A percentile compares a stretch with the other conserved stretches of the same genome.
These are phyloP conservation scores for Plectosphaerella cucumerina DNA, from an alignment of 2,329 filamentous ascomycete genomes.

Conservation along the genomic window DNA sequence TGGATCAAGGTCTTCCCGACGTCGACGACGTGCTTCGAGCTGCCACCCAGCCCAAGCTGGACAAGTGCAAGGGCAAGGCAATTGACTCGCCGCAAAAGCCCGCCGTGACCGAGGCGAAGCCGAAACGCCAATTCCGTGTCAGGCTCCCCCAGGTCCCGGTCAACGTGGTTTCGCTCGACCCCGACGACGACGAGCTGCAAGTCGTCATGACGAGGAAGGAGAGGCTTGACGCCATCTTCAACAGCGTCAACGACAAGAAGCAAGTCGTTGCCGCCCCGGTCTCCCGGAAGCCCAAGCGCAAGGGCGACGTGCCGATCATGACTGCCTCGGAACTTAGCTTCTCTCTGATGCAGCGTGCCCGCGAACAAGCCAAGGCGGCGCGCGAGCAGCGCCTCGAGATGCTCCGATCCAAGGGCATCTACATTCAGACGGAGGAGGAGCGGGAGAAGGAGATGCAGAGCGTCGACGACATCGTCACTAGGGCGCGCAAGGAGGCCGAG, in stretches of 20 bases:
- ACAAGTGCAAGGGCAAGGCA: constrained; percentile 53
- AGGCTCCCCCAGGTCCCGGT: constrained; percentile 37
- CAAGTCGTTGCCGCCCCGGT: constrained; percentile 63
- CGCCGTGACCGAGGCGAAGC: constrained; percentile 19
- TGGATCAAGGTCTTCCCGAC: constrained; percentile 30
- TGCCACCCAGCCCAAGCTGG: constrained; percentile 24
- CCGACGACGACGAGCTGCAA: constrained; percentile 63
- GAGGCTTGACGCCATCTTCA: constrained; percentile 62
- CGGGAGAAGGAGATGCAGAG: constrained; percentile 76
- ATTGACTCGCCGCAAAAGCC: constrained; percentile 2
- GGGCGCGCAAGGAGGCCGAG: constrained; percentile 74
- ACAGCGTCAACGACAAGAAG: constrained; percentile 60
- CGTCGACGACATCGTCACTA: constrained; percentile 84
- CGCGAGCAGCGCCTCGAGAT: constrained; percentile 72
- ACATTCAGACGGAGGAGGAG: constrained; percentile 82
- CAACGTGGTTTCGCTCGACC: constrained; percentile 36
- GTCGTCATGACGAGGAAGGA: constrained; percentile 48
- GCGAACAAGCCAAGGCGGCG: constrained; percentile 74
- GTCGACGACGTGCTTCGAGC: constrained; percentile 29
- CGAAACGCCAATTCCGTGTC: constrained; percentile 46
- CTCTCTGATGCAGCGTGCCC: constrained; percentile 65
- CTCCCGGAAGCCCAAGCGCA: constrained; percentile 40
- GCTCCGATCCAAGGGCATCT: constrained; percentile 73
- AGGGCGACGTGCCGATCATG: constrained; percentile 51
- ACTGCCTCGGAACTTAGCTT: constrained; percentile 65